phyloP scores from a whole-genome alignment of 2,329 filamentous ascomycete genomes.

The Stachybotrys echinatus region DNA sequence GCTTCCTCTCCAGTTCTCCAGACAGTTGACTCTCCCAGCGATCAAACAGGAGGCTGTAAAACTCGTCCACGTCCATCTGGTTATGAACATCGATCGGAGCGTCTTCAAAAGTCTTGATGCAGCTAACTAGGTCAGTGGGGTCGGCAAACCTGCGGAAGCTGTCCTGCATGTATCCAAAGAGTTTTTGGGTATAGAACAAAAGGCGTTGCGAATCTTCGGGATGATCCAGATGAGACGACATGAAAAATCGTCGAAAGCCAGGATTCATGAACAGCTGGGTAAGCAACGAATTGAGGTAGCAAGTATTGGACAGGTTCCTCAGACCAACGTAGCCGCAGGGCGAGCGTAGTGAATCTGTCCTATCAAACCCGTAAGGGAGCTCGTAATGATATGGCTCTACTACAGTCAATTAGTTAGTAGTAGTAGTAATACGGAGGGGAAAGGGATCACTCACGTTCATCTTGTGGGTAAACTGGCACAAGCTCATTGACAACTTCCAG shows the following conservation, averaged over 20 bases:
- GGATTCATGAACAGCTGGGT: conserved; percentile 96
- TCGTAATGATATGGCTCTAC: conserved; percentile 56
- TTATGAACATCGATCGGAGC: conserved; percentile 76
- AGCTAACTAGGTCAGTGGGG: conserved; percentile 64
- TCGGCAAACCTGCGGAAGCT: conserved; percentile 70
- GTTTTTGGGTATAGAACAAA: conserved; percentile 68
- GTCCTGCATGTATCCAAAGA: conserved; percentile 85
- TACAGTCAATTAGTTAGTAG: conserved; percentile 9
- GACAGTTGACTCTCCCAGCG: conserved; percentile 80
- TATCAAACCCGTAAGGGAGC: conserved; percentile 57
- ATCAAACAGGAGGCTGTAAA: conserved; percentile 91
- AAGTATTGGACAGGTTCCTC: conserved; percentile 91
- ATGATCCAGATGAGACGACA: conserved; percentile 56
- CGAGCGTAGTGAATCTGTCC: conserved; percentile 63
- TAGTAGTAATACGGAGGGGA: neutral
- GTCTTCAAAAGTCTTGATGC: conserved; percentile 79
- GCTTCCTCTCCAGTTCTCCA: conserved; percentile 60
- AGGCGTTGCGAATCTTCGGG: conserved; percentile 56
- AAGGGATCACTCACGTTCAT: conserved; percentile 29
- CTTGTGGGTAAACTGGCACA: conserved; percentile 32
- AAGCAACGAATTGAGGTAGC: conserved; percentile 91
- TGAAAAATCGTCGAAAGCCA: conserved; percentile 78
- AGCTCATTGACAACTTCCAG: conserved; percentile 34
- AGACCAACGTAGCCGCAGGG: conserved; percentile 81
- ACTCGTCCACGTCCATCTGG: conserved; percentile 98